Conservation (phyloP, 2,329 filamentous ascomycete genomes). For the Fusarium papillatum region DNA sequence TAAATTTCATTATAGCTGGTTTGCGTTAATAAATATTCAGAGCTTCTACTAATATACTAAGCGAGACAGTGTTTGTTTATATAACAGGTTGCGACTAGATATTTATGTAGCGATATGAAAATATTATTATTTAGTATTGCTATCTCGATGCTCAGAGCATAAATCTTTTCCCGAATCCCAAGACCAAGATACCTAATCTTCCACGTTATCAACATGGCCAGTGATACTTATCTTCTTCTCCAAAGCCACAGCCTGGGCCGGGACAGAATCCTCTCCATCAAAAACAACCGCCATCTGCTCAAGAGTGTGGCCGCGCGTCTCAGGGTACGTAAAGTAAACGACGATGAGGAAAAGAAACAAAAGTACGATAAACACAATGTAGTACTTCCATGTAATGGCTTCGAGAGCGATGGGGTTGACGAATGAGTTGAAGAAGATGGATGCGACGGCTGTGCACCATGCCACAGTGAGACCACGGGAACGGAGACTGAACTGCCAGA, state of each 20-base stretch:
- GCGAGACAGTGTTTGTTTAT: background rate
- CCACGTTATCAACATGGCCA: constrained; percentile 1
- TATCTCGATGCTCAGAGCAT: background rate
- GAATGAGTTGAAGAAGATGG: constrained; percentile 53
- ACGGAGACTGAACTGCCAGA: constrained; percentile 49
- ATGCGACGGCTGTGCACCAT: constrained; percentile 53
- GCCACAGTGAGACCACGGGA: constrained; percentile 56
- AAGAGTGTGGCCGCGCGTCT: constrained; percentile 48
- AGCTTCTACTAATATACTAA: background rate
- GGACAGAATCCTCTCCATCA: constrained; percentile 33
- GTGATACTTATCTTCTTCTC: constrained; percentile 25
- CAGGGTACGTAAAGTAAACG: constrained; percentile 45
- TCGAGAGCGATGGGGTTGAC: constrained; percentile 48
- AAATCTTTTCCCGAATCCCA: too few relatives aligned
- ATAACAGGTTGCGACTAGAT: too few relatives aligned
- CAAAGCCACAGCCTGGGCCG: constrained; percentile 11
- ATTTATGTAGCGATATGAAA: too few relatives aligned
- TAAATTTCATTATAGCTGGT: background rate
- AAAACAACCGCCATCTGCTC: constrained; percentile 42
- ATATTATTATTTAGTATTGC: too few relatives aligned
- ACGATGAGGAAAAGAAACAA: constrained; percentile 34
- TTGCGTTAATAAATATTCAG: background rate
- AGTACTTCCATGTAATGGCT: constrained; percentile 35
- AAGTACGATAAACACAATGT: constrained; percentile 34
- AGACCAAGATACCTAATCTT: background rate